These are phyloP conservation scores for Porodaedalea pini DNA, from an alignment of 1,284 basidiomycete species.

Conservation along the genomic window DNA sequence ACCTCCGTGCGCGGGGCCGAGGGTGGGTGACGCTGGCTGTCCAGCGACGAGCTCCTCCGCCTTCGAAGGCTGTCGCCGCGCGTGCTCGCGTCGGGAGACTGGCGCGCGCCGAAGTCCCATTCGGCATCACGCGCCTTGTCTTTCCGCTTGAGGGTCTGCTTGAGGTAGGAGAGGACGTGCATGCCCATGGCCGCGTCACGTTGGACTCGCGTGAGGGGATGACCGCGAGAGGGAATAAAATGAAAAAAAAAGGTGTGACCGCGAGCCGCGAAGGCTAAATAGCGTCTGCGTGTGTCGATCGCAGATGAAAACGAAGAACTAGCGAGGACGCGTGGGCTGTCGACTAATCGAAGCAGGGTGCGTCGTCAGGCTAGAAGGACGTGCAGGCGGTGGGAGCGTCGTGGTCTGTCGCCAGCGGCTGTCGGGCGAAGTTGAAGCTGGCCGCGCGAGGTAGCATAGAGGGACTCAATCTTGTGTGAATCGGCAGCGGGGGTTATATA, in stretches of 20 bases:
- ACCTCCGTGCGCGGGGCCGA: not conserved
- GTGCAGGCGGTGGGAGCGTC: not conserved
- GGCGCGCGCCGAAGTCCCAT: slow-evolving; percentile 21
- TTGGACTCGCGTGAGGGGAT: not conserved
- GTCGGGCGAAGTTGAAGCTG: not conserved
- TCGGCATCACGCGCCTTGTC: slow-evolving; percentile 16
- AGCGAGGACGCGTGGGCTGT: not conserved
- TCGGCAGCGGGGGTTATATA: not conserved
- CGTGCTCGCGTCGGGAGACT: slow-evolving; percentile 11
- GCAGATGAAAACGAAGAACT: not conserved
- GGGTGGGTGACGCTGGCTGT: not conserved
- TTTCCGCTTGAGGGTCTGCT: slow-evolving; percentile 15
- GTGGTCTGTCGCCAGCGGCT: not conserved
- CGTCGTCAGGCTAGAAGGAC: not conserved
- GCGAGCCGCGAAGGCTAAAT: slow-evolving; percentile 13
- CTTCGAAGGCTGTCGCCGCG: not conserved
- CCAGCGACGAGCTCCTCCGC: slow-evolving; percentile 6
- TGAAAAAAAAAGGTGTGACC: slow-evolving; percentile 4
- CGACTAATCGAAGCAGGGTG: slow-evolving; percentile 1
- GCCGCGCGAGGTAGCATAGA: not conserved
- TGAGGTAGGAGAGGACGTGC: slow-evolving; percentile 19
- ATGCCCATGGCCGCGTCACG: slow-evolving; percentile 10
- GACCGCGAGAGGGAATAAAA: not conserved
- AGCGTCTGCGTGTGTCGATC: slow-evolving; percentile 5
- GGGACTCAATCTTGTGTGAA: not conserved